Percentiles rank a stretch among this genome's conserved stretches.
Evolutionary conservation across 2,329 filamentous ascomycete species (phyloP).

Genomic region (Kalmusia sp.): DNA sequence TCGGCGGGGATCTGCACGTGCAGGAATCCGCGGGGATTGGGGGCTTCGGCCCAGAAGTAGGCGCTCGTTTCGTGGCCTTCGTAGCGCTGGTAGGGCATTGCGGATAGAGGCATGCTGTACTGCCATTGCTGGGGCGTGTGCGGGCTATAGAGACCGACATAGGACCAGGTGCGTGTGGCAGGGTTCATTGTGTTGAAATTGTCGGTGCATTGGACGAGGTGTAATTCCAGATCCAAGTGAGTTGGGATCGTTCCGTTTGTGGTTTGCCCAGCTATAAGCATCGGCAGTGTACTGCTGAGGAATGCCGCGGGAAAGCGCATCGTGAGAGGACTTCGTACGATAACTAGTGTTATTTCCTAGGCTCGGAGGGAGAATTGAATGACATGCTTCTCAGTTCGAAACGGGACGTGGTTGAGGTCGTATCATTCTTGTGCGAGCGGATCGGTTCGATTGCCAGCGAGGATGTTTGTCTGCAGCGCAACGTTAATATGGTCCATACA

Average conservation of each 20-base stretch:
- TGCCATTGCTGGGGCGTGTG: slow-evolving; percentile 3
- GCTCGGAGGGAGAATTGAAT: too few relatives aligned
- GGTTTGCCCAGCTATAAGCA: background rate
- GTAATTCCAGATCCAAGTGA: slow-evolving; percentile 6
- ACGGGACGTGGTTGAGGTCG: too few relatives aligned
- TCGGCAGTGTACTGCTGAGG: background rate
- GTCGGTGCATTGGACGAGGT: slow-evolving; percentile 6
- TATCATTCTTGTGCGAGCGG: too few relatives aligned
- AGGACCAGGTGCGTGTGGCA: slow-evolving; percentile 1
- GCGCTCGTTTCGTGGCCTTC: slow-evolving; percentile 3
- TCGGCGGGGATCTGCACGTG: slow-evolving; percentile 1
- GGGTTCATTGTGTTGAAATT: background rate
- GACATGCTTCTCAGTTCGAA: too few relatives aligned
- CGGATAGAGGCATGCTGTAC: slow-evolving; percentile 2
- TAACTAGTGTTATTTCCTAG: too few relatives aligned
- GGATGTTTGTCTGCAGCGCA: too few relatives aligned
- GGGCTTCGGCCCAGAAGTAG: background rate
- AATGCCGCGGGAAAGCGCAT: background rate
- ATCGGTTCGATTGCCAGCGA: too few relatives aligned
- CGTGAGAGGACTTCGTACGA: background rate
- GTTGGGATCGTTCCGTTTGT: background rate
- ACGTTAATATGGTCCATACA: too few relatives aligned
- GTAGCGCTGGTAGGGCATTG: slow-evolving; percentile 1
- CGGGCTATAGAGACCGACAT: slow-evolving; percentile 1
- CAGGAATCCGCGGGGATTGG: background rate